Percentiles rank a stretch among this genome's conserved stretches.
These are phyloP conservation scores for Saitozyma podzolica DNA, from an alignment of 768 basidiomycete genomes.

Conservation along the genomic window DNA sequence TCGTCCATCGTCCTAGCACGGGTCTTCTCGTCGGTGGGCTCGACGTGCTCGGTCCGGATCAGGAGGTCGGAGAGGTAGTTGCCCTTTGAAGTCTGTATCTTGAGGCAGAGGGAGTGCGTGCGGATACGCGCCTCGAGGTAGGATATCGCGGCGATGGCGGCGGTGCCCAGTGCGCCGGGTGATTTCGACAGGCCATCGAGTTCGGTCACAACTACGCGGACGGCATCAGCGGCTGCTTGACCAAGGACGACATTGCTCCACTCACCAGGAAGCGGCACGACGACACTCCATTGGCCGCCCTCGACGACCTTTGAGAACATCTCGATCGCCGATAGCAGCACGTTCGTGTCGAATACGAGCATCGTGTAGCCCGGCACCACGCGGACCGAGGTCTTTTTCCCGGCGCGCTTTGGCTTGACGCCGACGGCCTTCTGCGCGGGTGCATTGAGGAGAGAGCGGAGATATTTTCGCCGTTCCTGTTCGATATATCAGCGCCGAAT, in stretches of 20 bases:
- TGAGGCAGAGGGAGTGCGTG: slow-evolving; percentile 72
- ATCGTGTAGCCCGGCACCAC: slow-evolving; percentile 83
- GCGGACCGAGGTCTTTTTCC: slow-evolving; percentile 51
- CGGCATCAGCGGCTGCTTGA: background rate
- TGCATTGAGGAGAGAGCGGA: slow-evolving; percentile 66
- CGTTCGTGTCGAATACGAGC: slow-evolving; percentile 93
- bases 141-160: slow-evolving; percentile 69
- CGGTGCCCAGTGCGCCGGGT: slow-evolving; percentile 64
- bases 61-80: slow-evolving; percentile 83
- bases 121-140: slow-evolving; percentile 77
- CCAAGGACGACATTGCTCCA: background rate
- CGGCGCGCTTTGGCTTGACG: background rate
- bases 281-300: slow-evolving; percentile 76
- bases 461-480: slow-evolving; percentile 72
- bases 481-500: background rate
- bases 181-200: slow-evolving; percentile 78
- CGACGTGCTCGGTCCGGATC: slow-evolving; percentile 80
- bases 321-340: slow-evolving; percentile 78
- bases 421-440: slow-evolving; percentile 28
- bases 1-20: slow-evolving; percentile 86
- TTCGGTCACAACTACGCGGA: slow-evolving; percentile 75
- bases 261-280: slow-evolving; percentile 75
- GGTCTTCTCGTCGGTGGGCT: slow-evolving; percentile 56
- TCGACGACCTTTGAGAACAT: slow-evolving; percentile 75
- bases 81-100: slow-evolving; percentile 91